Base-by-base conservation (phyloP, 169 alveolate species). In the Plasmodium cynomolgi region DNA sequence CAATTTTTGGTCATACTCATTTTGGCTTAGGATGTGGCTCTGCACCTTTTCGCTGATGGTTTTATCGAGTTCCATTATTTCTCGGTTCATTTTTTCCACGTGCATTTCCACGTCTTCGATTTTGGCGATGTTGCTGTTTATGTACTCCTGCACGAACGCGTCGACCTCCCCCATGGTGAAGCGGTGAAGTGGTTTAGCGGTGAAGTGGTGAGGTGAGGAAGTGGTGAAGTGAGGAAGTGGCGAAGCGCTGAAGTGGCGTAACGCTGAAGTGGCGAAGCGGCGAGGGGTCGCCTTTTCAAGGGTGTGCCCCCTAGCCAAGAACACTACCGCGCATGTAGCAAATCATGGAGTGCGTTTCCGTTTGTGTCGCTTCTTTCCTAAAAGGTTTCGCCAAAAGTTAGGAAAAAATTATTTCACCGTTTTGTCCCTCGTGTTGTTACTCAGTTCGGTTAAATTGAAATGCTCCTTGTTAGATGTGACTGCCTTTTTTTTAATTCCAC, bases 1-100 rank as follows among this genome's bases (percentile, higher is more conserved):
- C n/a, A 91, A 44, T 34, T 72, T 71, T 5, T n/a, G 44, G 34
- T 91, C 95, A 72, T 81, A 91, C 75, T 81, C 95, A 56, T 58
- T 58, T 47, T 73, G 79, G 6, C 50, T 71, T 54, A 83, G 79
- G 26, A 91, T 33, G n/a, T 82, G 80, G 8, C 58, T 91, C 9
- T 91, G 81, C 5, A 91, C 56, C 44, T 73, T 91, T 71, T 91
- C 92, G 39, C 62, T 73, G 15, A 91, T 81, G 23, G 31, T 68
- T 13, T 13, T 54, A 31, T 91, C 92, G 3, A 91, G 58, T 2
- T 91, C 85, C 41, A 34, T n/a, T 50, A 91, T 82, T 50, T 91
- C 80, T 3, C 56, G 72, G 54, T 50, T 34, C 82, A 91, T 81
- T 73, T 73, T 91, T 47, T 91, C 92, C 26, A 91, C 23, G 37